Evolutionary conservation across 345 rosid species (phyloP).

Genomic region (Gossypium bickii): DNA sequence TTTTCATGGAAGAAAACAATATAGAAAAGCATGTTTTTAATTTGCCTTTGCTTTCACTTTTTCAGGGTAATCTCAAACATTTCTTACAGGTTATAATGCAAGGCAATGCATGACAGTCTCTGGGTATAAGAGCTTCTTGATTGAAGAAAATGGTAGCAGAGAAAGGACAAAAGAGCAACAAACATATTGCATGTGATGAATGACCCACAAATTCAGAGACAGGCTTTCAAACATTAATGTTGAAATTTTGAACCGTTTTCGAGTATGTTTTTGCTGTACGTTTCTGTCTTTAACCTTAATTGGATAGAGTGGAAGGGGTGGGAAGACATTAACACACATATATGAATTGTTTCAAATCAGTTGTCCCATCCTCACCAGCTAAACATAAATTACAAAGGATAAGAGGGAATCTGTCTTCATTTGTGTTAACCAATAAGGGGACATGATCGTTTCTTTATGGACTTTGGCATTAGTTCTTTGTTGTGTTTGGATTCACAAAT

Average conservation of each 20-base stretch:
- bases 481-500: background rate
- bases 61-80: background rate
- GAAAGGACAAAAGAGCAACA: background rate
- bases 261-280: background rate
- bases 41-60: background rate
- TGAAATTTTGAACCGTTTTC: background rate
- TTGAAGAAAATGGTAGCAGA: background rate
- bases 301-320: background rate
- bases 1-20: too few relatives aligned
- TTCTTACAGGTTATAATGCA: background rate
- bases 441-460: background rate
- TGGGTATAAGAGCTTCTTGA: background rate
- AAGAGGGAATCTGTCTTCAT: conserved; percentile 8
- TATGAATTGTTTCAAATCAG: conserved; percentile 12
- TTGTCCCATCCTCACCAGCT: conserved; percentile 6
- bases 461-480: background rate
- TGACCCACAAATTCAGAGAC: conserved; percentile 17
- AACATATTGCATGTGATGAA: conserved; percentile 12
- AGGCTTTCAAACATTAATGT: background rate
- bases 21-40: too few relatives aligned
- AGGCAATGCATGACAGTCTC: background rate
- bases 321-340: background rate
- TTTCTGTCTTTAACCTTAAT: conserved; percentile 3
- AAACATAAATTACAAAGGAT: background rate
- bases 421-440: background rate